A percentile compares a stretch with the other conserved stretches of the same genome.
phyloP scores from a whole-genome alignment of 106 monocot species.

The Acorus gramineus region DNA sequence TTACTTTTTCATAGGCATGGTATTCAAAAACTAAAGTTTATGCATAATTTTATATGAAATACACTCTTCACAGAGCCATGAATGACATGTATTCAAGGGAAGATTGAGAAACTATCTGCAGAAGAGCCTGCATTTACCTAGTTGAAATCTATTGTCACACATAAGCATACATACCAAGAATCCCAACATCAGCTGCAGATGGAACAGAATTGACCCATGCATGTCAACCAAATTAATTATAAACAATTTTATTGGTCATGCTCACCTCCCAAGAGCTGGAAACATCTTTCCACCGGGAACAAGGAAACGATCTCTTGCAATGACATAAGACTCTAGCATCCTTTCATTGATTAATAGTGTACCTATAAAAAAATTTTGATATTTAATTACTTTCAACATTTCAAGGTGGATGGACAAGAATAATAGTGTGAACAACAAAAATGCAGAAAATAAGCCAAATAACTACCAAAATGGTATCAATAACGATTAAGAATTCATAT shows the following conservation, averaged over 20 bases:
- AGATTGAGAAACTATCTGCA: too few species aligned
- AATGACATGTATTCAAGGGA: too few species aligned
- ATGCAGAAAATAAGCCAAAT: background rate
- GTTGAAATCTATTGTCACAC: too few species aligned
- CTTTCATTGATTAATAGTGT: slow-evolving; percentile 96
- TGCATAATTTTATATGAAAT: too few species aligned
- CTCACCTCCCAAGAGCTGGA: slow-evolving; percentile 84
- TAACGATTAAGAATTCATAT: background rate
- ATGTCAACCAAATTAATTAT: too few species aligned
- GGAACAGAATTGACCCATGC: too few species aligned
- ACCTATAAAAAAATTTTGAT: slow-evolving; percentile 37
- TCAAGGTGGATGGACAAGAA: background rate
- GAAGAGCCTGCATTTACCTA: too few species aligned
- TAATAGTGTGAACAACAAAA: background rate
- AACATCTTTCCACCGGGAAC: slow-evolving; percentile 85
- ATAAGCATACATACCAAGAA: too few species aligned
- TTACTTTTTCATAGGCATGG: too few species aligned
- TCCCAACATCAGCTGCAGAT: too few species aligned
- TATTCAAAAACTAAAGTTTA: too few species aligned
- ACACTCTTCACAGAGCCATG: too few species aligned
- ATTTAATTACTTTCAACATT: background rate
- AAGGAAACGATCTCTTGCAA: slow-evolving; percentile 96
- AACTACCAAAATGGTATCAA: background rate
- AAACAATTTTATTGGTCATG: background rate
- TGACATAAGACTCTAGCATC: slow-evolving; percentile 95